These are phyloP conservation scores for Hydrangea macrophylla DNA, from an alignment of 148 eudicot species.

Conservation along the genomic window DNA sequence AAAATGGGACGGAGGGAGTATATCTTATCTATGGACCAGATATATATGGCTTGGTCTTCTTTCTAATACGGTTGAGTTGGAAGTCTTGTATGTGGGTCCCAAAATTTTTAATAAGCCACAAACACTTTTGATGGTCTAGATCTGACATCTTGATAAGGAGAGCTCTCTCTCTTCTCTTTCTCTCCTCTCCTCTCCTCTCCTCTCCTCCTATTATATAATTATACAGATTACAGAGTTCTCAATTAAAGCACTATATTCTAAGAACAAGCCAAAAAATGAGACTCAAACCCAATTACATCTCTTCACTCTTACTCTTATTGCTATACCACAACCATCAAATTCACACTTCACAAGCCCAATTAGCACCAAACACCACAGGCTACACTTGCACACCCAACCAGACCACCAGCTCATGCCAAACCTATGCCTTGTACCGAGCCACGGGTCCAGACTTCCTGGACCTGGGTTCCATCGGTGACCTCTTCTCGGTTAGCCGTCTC, in stretches of 20 bases:
- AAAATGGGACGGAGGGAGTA: too few relatives aligned
- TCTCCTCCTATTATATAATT: too few relatives aligned
- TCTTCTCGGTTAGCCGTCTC: conserved; percentile 66
- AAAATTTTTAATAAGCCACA: too few relatives aligned
- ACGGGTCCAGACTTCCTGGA: conserved; percentile 38
- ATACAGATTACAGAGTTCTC: too few relatives aligned
- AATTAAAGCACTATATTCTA: too few relatives aligned
- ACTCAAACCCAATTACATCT: conserved; percentile 10
- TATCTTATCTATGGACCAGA: too few relatives aligned
- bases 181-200: too few relatives aligned
- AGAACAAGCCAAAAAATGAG: conserved; percentile 14
- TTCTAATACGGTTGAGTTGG: too few relatives aligned
- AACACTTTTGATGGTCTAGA: too few relatives aligned
- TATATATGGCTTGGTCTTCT: too few relatives aligned
- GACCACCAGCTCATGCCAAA: conserved; percentile 51
- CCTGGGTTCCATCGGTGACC: conserved; percentile 64
- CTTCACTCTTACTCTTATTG: conserved; percentile 13
- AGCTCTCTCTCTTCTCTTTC: background rate
- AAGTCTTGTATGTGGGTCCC: too few relatives aligned
- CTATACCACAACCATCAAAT: conserved; percentile 12
- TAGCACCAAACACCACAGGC: conserved; percentile 54
- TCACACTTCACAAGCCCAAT: conserved; percentile 29
- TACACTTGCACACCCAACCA: conserved; percentile 50
- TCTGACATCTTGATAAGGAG: background rate
- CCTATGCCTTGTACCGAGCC: conserved; percentile 65